Evolutionary conservation across 345 rosid genomes (phyloP).

Genomic region (Hibiscus tridactylites): DNA sequence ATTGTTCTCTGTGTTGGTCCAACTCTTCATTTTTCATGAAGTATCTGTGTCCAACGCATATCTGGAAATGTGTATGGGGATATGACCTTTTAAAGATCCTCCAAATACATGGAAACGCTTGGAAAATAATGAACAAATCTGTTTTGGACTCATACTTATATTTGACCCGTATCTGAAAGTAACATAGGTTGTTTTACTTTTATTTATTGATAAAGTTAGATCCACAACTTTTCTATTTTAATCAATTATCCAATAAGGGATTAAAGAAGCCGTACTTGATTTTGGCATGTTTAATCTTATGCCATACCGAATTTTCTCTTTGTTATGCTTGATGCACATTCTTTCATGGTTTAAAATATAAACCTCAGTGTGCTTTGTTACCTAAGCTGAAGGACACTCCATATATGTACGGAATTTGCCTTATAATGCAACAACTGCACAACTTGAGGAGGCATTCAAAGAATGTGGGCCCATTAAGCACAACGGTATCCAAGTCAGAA

Average conservation of each 20-base stretch:
- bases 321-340: background rate
- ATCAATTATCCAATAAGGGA: background rate
- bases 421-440: slow-evolving; percentile 47
- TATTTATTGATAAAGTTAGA: background rate
- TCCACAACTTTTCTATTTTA: background rate
- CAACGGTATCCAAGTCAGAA: slow-evolving; percentile 81
- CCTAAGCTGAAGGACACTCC: slow-evolving; percentile 56
- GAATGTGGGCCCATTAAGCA: slow-evolving; percentile 63
- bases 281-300: background rate
- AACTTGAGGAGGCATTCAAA: slow-evolving; percentile 61
- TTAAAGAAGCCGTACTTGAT: background rate
- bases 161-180: background rate
- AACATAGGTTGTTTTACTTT: background rate
- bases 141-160: background rate
- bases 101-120: background rate
- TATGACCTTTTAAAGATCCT: background rate
- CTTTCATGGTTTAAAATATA: slow-evolving; percentile 1
- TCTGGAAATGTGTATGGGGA: background rate
- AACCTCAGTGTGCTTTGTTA: background rate
- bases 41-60: background rate
- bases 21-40: background rate
- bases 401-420: slow-evolving; percentile 72
- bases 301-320: background rate
- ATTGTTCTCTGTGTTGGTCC: background rate
- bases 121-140: background rate